phyloP scores from a whole-genome alignment of 345 rosid genomes.

The Populus tremula region DNA sequence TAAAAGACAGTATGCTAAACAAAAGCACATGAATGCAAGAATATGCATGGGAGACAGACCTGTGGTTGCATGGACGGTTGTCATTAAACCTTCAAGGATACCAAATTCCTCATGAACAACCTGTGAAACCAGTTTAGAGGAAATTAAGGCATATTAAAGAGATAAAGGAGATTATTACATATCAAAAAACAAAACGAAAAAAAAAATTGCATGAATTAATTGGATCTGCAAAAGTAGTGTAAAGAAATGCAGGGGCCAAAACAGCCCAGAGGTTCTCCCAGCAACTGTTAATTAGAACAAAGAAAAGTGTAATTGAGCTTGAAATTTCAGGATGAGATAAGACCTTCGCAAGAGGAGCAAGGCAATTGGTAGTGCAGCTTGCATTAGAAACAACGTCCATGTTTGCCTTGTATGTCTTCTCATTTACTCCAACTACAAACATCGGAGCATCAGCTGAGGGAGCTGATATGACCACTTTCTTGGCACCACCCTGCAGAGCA shows the following conservation, averaged over 20 bases:
- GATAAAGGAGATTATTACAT: neutral
- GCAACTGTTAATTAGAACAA: neutral
- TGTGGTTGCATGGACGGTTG: conserved; percentile 98
- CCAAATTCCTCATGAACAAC: conserved; percentile 98
- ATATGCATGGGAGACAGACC: conserved; percentile 40
- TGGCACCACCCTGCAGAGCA: conserved; percentile 81
- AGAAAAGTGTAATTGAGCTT: neutral
- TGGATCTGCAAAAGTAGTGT: neutral
- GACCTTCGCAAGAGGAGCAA: conserved; percentile 99
- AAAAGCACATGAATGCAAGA: neutral
- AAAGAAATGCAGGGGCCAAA: neutral
- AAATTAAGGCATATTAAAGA: neutral
- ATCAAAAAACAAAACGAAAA: neutral
- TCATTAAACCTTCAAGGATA: conserved; percentile 94
- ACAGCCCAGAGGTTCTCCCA: neutral
- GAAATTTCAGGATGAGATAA: conserved; percentile 16
- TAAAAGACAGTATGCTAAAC: neutral
- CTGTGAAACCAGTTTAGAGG: conserved; percentile 33
- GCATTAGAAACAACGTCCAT: conserved; percentile 99
- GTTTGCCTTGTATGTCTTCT: conserved; percentile 69
- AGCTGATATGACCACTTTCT: conserved; percentile 93
- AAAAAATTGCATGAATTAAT: neutral
- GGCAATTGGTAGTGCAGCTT: conserved; percentile 99
- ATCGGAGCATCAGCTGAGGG: conserved; percentile 99
- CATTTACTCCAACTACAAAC: conserved; percentile 99